These are phyloP conservation scores for Monilinia aucupariae DNA, from an alignment of 2,329 filamentous ascomycete genomes.

Conservation along the genomic window DNA sequence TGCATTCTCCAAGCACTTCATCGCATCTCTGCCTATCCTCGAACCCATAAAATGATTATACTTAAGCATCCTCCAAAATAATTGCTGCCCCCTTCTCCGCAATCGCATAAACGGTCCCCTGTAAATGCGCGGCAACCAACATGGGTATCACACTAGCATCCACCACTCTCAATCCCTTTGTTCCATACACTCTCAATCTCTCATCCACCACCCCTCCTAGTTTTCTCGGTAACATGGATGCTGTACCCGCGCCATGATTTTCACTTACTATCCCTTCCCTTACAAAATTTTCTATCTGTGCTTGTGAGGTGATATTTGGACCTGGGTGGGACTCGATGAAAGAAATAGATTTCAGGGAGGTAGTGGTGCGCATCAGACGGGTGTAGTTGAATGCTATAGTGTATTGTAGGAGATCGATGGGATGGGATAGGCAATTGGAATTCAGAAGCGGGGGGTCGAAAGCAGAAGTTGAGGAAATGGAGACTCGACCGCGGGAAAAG, in stretches of 20 bases:
- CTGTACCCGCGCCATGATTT: slow-evolving; percentile 17
- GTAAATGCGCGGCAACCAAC: slow-evolving; percentile 26
- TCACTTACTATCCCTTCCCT: background rate
- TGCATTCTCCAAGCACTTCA: too few relatives aligned
- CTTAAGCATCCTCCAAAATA: slow-evolving; percentile 2
- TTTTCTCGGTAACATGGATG: slow-evolving; percentile 11
- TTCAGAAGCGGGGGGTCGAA: slow-evolving; percentile 38
- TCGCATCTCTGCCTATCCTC: background rate
- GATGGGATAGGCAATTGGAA: slow-evolving; percentile 39
- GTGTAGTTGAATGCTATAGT: slow-evolving; percentile 14
- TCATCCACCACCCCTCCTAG: slow-evolving; percentile 28
- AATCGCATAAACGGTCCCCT: slow-evolving; percentile 28
- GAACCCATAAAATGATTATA: background rate
- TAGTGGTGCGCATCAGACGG: background rate
- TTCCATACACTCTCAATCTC: slow-evolving; percentile 30
- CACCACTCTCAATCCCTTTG: slow-evolving; percentile 26
- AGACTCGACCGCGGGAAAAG: slow-evolving; percentile 51
- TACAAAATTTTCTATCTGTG: slow-evolving; percentile 1
- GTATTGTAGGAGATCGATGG: slow-evolving; percentile 35
- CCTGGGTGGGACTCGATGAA: slow-evolving; percentile 1
- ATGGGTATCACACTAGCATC: slow-evolving; percentile 31
- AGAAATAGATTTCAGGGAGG: background rate
- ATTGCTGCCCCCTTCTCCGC: slow-evolving; percentile 24
- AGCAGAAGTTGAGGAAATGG: slow-evolving; percentile 40
- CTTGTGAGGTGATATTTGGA: background rate